Base-by-base conservation (phyloP, 2,329 filamentous ascomycete species). In the Penicillium hordei region DNA sequence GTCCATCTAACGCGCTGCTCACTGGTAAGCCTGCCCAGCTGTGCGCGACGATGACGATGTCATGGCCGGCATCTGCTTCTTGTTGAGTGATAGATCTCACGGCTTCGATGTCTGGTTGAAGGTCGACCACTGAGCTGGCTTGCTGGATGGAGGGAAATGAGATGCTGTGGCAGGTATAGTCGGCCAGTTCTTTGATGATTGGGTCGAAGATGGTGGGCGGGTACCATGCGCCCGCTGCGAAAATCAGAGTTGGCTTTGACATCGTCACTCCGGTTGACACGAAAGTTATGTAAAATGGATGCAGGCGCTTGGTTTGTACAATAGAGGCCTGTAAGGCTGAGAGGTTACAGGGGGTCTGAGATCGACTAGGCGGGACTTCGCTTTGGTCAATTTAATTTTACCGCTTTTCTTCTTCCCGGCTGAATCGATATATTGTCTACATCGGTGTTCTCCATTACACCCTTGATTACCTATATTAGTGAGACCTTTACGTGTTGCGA, bases 11-110 rank as follows among this genome's bases (percentile, higher is more conserved):
- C 2, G 70, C 68, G 56, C 72, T 72, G 60, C 66, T 75, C 17
- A 74, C 73, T 0, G 73, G 73, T 10, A 76, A 54, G 2, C 72
- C 71, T 5, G 72, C 67, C 70, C 74, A 76, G 57, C 73, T 75
- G 63, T 75, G 73, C 27, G 65, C 61, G 6, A 75, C 51, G 5
- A 75, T 44, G 17, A 74, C 59, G 7, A 75, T 63, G 7, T 73
- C 66, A 19, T 62, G 59, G 0, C 75, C 74, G 1, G 67, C 62
- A 1, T 67, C 56, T 4, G 61, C 64, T 12, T 69, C 75, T 0
- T 65, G 56, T n/a, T 68, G 65, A 10, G 77, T 60, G 0, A 76
- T 56, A 1, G 65, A 59, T 3, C 69, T 65, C 17, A 78, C 66
- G 27, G 73, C 71, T 0, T 68, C 53, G 12, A 74, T 74, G 19